Conservation (phyloP, 371 early-diverging fungal genomes). For the Smittium culicis region DNA sequence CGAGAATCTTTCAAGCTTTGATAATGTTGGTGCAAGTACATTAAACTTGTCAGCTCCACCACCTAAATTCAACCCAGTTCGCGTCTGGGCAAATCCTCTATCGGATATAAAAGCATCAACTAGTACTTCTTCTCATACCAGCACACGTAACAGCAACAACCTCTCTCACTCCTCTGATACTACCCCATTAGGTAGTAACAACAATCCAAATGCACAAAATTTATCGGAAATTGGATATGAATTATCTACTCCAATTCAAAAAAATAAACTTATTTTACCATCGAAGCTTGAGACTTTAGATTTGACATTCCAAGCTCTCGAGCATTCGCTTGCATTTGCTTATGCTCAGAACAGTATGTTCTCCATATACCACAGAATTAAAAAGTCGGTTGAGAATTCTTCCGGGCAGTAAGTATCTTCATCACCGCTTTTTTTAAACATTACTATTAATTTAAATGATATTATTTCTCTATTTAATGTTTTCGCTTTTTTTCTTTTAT, state of each 20-base stretch:
- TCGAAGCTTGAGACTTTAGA: slow-evolving; percentile 20
- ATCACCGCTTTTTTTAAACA: background rate
- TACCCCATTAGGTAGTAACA: too few relatives aligned
- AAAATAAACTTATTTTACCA: slow-evolving; percentile 14
- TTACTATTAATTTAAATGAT: too few relatives aligned
- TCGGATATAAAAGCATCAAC: background rate
- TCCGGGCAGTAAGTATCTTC: slow-evolving; percentile 13
- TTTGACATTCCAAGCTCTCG: slow-evolving; percentile 29
- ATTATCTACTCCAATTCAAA: too few relatives aligned
- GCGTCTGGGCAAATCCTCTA: background rate
- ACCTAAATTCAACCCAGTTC: background rate
- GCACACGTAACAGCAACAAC: background rate
- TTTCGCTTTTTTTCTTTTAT: background rate
- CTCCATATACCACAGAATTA: slow-evolving; percentile 25
- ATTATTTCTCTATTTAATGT: too few relatives aligned
- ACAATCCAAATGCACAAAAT: too few relatives aligned
- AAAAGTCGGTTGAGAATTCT: slow-evolving; percentile 31
- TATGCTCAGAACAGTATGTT: background rate
- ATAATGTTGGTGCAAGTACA: too few relatives aligned
- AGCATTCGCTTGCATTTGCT: slow-evolving; percentile 28
- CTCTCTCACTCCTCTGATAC: too few relatives aligned
- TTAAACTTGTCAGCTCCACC: background rate
- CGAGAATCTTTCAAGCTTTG: too few relatives aligned
- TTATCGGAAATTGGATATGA: too few relatives aligned
- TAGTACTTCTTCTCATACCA: too few relatives aligned